Evolutionary conservation across 352 stramenopile species (phyloP), one percentile per base, ranked within the genome.

Genomic region (Pythium brassicae): DNA sequence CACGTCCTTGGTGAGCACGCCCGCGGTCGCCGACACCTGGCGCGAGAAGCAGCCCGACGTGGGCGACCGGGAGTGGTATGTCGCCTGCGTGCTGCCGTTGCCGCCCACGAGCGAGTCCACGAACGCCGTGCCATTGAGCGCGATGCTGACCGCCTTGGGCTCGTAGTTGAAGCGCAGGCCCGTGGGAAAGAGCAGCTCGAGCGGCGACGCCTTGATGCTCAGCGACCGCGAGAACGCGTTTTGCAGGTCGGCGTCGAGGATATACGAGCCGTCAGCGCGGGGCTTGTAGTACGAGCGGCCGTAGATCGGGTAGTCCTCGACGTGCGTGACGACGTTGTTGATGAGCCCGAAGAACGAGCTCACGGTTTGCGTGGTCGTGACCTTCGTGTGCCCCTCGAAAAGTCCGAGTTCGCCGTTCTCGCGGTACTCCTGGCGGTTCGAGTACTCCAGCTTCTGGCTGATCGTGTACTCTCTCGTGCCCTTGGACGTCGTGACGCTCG

Each of bases 391-490:
- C 22, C 68, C 69, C 14, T 85, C 66, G 23, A 88, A 88, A 42
- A 53, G 71, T 26, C 77, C 66, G 22, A 76, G 55, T 34, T 85
- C 59, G 27, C 62, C 72, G 37, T 86, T 65, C 27, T 77, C 68
- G 1, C 61, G 59, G 54, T 83, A 84, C 57, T 74, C 64, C 27
- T 87, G 77, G 12, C 50, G 67, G 53, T 88, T 90, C 19, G 62
- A 58, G 37, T 77, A 88, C 25, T 57, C 48, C 23, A 86, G 66
- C 4, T 66, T 49, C 53, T 87, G 76, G 32, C 66, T 52, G 20
- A 87, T 57, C 11, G 66, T 70, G 67, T 89, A 89, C 14, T 85
- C 62, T 25, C 72, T 72, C 14, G 69, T 72, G 27, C 77, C 77
- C 8, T 74, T 69, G 12, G 77, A 86, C 20, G 77, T 89, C 20